These are phyloP conservation scores for Hymenoscyphus occultus DNA, from an alignment of 2,329 filamentous ascomycete genomes.

Conservation along the genomic window DNA sequence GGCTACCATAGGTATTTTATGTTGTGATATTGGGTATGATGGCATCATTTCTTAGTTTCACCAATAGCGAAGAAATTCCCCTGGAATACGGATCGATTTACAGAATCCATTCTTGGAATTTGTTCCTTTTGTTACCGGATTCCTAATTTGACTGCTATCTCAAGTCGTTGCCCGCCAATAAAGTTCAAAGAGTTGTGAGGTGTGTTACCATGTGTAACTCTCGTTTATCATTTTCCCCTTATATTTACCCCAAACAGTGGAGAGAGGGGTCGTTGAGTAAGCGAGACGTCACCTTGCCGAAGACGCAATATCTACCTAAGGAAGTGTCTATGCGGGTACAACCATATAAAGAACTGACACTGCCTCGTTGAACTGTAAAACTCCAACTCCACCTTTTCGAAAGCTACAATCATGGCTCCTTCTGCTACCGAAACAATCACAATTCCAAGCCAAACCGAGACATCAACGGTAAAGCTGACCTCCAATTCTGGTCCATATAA, in stretches of 20 bases:
- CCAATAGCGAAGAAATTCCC: slow-evolving; percentile 7
- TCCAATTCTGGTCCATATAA: slow-evolving; percentile 31
- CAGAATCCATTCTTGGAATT: not conserved
- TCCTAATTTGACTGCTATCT: not conserved
- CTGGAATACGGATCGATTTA: not conserved
- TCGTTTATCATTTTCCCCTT: not conserved
- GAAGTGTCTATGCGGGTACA: not conserved
- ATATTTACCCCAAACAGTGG: not conserved
- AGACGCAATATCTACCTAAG: slow-evolving; percentile 1
- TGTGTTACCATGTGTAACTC: not conserved
- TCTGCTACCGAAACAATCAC: slow-evolving; percentile 32
- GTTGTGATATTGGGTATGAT: slow-evolving; percentile 17
- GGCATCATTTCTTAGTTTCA: slow-evolving; percentile 16
- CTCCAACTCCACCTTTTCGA: not conserved
- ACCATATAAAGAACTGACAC: slow-evolving; percentile 4
- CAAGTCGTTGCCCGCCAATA: slow-evolving; percentile 8
- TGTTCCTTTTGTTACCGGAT: not conserved
- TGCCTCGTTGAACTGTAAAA: not conserved
- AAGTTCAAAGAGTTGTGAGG: not conserved
- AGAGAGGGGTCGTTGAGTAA: slow-evolving; percentile 8
- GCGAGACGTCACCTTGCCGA: not conserved
- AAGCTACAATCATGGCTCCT: slow-evolving; percentile 29
- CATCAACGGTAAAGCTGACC: slow-evolving; percentile 24
- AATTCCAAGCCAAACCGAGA: slow-evolving; percentile 17
- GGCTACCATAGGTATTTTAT: slow-evolving; percentile 5